phyloP scores from a whole-genome alignment of 1,284 basidiomycete species.

The Farysia itapuensis region DNA sequence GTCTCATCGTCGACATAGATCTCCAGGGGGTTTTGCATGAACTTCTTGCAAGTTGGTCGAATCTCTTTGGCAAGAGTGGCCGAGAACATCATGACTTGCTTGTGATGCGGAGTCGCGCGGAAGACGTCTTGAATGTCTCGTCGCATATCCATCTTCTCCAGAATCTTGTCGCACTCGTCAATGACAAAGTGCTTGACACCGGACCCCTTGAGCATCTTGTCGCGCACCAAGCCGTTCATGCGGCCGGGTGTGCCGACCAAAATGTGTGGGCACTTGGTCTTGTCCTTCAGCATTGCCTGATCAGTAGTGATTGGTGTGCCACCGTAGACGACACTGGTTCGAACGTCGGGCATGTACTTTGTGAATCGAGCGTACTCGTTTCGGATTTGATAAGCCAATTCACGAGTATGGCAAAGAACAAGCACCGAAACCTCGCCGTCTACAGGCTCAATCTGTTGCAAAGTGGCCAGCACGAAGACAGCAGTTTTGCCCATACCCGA shows the following conservation, averaged over 20 bases:
- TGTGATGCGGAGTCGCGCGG: constrained; percentile 98
- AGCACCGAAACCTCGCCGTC: constrained; percentile 97
- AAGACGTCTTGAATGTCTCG: constrained; percentile 99
- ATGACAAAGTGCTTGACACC: constrained; percentile 82
- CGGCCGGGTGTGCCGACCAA: constrained; percentile 93
- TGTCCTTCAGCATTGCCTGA: constrained; percentile 89
- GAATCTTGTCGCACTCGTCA: constrained; percentile 99
- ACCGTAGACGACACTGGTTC: constrained; percentile 96
- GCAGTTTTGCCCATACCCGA: constrained; percentile 99
- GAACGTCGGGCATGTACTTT: constrained; percentile 99
- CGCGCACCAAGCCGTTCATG: constrained; percentile 58
- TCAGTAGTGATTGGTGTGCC: constrained; percentile 94
- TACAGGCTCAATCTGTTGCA: constrained; percentile 98
- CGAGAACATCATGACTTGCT: constrained; percentile 99
- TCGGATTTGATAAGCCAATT: constrained; percentile 99
- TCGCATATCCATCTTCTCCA: constrained; percentile 99
- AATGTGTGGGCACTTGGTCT: constrained; percentile 96
- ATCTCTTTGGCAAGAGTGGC: constrained; percentile 98
- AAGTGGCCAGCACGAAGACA: constrained; percentile 94
- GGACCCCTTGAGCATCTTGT: constrained; percentile 55
- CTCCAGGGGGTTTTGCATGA: constrained; percentile 98
- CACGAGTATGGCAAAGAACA: constrained; percentile 97
- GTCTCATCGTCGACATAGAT: constrained; percentile 99
- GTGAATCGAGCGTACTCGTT: constrained; percentile 99
- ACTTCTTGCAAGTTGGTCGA: constrained; percentile 96